phyloP scores from a whole-genome alignment of 2,329 filamentous ascomycete species.

The Metarhizium brunneum region DNA sequence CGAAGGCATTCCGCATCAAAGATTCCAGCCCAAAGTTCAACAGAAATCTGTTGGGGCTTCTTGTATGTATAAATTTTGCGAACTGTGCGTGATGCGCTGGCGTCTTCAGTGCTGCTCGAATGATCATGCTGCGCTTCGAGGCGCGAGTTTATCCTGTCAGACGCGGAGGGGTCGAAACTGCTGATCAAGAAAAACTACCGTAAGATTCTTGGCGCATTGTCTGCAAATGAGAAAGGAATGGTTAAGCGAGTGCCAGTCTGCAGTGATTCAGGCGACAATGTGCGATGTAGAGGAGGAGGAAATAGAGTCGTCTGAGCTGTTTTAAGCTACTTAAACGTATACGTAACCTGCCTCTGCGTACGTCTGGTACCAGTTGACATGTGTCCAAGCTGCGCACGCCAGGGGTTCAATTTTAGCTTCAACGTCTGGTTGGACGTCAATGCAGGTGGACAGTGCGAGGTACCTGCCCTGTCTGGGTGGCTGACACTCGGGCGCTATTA shows the following conservation, averaged over 20 bases:
- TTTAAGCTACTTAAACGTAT: neutral
- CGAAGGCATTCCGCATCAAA: constrained; percentile 45
- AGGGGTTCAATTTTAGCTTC: neutral
- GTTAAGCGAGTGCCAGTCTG: neutral
- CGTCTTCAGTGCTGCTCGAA: constrained; percentile 6
- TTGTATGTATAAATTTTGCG: constrained; percentile 1
- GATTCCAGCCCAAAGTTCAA: neutral
- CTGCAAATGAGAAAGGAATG: neutral
- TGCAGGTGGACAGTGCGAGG: too few species aligned
- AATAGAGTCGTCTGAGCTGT: neutral
- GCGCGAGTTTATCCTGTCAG: neutral
- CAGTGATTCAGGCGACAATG: neutral
- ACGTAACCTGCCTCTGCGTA: neutral
- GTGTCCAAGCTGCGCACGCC: neutral
- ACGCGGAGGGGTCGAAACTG: neutral
- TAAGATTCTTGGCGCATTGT: constrained; percentile 9
- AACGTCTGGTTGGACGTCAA: too few species aligned
- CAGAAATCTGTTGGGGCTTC: constrained; percentile 6
- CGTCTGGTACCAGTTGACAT: too few species aligned
- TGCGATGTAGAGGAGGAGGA: neutral
- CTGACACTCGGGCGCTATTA: too few species aligned
- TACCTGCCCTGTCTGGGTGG: too few species aligned
- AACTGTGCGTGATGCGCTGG: constrained; percentile 9
- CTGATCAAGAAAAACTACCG: constrained; percentile 1
- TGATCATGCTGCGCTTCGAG: constrained; percentile 12